These are phyloP conservation scores for Anisodus acutangulus DNA, from an alignment of 257 asterid genomes.

Conservation along the genomic window DNA sequence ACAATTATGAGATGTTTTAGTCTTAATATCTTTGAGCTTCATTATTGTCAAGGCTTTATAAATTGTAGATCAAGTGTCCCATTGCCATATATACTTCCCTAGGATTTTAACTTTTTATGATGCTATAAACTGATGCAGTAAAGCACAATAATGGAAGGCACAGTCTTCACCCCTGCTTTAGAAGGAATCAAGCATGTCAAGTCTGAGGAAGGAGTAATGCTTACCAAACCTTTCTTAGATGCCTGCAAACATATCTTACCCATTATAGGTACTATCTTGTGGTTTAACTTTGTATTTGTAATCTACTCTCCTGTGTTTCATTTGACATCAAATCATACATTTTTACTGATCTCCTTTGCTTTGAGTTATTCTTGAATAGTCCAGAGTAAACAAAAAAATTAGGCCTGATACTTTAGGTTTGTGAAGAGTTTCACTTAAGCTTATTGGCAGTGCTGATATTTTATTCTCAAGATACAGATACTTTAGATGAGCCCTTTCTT, in stretches of 20 bases:
- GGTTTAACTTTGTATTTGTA: slow-evolving; percentile 16
- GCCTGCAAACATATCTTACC: slow-evolving; percentile 90
- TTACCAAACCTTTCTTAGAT: slow-evolving; percentile 87
- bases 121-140: slow-evolving; percentile 17
- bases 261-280: slow-evolving; percentile 66
- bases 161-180: slow-evolving; percentile 80
- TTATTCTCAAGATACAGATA: background rate
- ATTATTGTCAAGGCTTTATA: background rate
- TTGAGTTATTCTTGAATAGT: background rate
- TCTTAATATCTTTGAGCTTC: background rate
- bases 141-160: slow-evolving; percentile 72
- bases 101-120: background rate
- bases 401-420: background rate
- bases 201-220: slow-evolving; percentile 81
- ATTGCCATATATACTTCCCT: background rate
- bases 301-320: slow-evolving; percentile 18
- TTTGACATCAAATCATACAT: background rate
- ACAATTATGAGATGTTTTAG: background rate
- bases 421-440: background rate
- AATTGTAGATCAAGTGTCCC: background rate
- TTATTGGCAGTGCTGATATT: background rate
- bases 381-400: background rate
- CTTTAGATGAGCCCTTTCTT: background rate
- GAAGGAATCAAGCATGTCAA: slow-evolving; percentile 91
- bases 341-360: background rate